Evolutionary conservation across 306 rosid species (phyloP), one percentile per base, ranked within the genome.

Genomic region (Neltuma alba): DNA sequence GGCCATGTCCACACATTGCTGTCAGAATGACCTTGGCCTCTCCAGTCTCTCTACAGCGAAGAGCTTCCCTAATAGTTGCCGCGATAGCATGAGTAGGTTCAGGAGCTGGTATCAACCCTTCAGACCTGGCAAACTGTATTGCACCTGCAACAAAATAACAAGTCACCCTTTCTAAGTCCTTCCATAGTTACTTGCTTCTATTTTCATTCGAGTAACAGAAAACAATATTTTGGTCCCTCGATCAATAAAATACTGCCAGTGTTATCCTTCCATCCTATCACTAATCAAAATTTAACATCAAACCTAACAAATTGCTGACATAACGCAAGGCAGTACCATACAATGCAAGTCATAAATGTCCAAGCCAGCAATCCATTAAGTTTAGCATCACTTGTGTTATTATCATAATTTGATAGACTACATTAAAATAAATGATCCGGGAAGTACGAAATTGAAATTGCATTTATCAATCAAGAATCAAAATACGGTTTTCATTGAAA

Each of bases 1-100:
- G 97, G 30, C 97, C 99, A 82, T 94, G 99, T 71, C 97, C 99
- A 75, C 99, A 89, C 97, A 94, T 89, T 70, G 97, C 99, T 47
- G 95, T 92, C 77, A 94, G 89, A 83, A 94, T 92, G 69, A 94
- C 97, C 86, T 92, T 94, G 18, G 92, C 88, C 82, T 94, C 97
- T 70, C 97, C 97, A 0, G 85, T 86, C 64, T 92, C 95, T 79
- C 74, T 88, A 65, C 99, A 94, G 12, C 69, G 86, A 62, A 91
- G 77, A 61, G 99, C 99, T 86, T 94, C 99, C 75, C 95, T 88
- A 33, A 94, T 92, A 33, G 97, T 91, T 4, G 23, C 55, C 0
- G 55, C 55, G 3, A 48, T 48, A 7, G 55, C 23, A 48, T 48
- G 55, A 48, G 99, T 91, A 50, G 99, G 97, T 85, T 92, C 99